Percentiles rank a stretch among this genome's conserved stretches.
These are phyloP conservation scores for Lodderomyces parapsilosis DNA, from an alignment of 1,139 yeast genomes.

Conservation along the genomic window DNA sequence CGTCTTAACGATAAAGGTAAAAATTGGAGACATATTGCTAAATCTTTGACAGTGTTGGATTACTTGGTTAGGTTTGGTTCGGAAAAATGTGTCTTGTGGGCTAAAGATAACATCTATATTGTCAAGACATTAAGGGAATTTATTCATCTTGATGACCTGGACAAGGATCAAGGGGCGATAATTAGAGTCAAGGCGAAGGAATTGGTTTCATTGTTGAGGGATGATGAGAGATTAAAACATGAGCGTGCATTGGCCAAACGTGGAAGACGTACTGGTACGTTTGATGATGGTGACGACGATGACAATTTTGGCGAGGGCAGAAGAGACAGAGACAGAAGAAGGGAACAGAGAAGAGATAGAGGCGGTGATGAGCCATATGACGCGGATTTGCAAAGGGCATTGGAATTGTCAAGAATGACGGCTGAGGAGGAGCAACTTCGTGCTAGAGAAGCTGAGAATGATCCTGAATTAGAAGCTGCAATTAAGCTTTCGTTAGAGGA, in stretches of 20 bases:
- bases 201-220: constrained; percentile 72
- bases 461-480: constrained; percentile 79
- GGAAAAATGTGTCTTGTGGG: constrained; percentile 92
- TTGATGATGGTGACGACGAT: constrained; percentile 7
- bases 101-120: constrained; percentile 84
- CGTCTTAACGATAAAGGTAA: constrained; percentile 95
- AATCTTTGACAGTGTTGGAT: constrained; percentile 84
- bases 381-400: constrained; percentile 78
- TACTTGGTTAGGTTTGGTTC: constrained; percentile 85
- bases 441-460: constrained; percentile 45
- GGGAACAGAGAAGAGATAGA: constrained; percentile 18
- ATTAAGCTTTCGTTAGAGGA: constrained; percentile 84
- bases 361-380: constrained; percentile 53
- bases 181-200: constrained; percentile 92
- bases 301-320: constrained; percentile 9
- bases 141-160: constrained; percentile 75
- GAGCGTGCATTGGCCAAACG: constrained; percentile 59
- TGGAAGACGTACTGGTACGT: constrained; percentile 13
- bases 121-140: constrained; percentile 92
- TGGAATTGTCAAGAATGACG: constrained; percentile 77
- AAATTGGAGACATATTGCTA: constrained; percentile 97
- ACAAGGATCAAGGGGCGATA: constrained; percentile 86
- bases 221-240: constrained; percentile 76
- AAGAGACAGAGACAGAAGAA: constrained; percentile 27
- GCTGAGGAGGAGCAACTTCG: constrained; percentile 71